Percentiles rank a stretch among this genome's conserved stretches.
These are phyloP conservation scores for Blepharisma japonicum DNA, from an alignment of 73 alveolate species.

Conservation along the genomic window DNA sequence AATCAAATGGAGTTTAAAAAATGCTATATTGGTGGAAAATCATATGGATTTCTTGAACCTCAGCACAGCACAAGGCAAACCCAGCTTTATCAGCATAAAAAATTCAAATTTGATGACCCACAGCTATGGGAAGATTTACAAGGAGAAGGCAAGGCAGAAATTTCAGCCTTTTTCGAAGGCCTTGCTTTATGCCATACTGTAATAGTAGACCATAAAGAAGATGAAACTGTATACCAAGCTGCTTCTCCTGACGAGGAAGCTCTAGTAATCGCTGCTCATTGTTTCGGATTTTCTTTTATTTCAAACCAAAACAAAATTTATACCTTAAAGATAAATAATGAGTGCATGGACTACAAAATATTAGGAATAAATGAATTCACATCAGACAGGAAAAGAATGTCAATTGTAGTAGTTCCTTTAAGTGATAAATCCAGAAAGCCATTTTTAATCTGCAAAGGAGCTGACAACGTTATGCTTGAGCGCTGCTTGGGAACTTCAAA, in stretches of 20 bases:
- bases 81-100: too few species aligned
- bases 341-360: conserved; percentile 50
- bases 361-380: conserved; percentile 80
- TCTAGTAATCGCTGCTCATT: conserved; percentile 57
- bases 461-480: conserved; percentile 60
- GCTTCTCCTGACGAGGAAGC: conserved; percentile 47
- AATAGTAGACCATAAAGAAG: conserved; percentile 58
- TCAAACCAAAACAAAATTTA: background rate
- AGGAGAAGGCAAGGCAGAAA: background rate
- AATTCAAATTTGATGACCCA: conserved; percentile 9
- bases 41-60: conserved; percentile 20
- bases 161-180: conserved; percentile 42
- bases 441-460: conserved; percentile 63
- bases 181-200: conserved; percentile 76
- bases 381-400: conserved; percentile 88
- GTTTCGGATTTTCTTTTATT: conserved; percentile 38
- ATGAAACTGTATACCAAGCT: conserved; percentile 79
- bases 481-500: background rate
- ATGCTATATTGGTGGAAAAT: conserved; percentile 19
- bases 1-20: conserved; percentile 80
- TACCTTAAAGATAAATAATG: conserved; percentile 18
- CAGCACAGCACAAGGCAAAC: background rate
- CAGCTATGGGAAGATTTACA: conserved; percentile 2
- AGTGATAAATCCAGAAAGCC: background rate
- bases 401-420: conserved; percentile 55